Conservation (phyloP, 2,329 filamentous ascomycete species). For the Myriangium duriaei region DNA sequence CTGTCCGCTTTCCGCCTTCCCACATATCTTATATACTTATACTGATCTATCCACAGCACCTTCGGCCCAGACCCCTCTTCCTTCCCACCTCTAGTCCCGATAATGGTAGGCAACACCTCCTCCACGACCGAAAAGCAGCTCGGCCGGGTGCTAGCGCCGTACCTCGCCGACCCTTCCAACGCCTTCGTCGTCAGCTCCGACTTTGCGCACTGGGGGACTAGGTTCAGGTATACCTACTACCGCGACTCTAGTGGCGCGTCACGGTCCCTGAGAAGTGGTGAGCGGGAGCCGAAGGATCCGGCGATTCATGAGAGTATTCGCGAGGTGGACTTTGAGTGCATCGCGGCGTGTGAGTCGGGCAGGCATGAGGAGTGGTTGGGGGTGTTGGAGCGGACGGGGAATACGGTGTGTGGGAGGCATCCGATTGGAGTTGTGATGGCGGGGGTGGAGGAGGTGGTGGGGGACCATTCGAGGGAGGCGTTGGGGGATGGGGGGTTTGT, state of each 20-base stretch:
- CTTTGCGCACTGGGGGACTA: conserved; percentile 88
- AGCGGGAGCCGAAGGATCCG: conserved; percentile 33
- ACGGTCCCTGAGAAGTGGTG: conserved; percentile 28
- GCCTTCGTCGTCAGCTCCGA: conserved; percentile 86
- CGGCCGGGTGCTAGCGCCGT: conserved; percentile 62
- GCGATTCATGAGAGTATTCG: conserved; percentile 77
- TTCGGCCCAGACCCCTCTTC: conserved; percentile 31
- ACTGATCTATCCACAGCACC: conserved; percentile 15
- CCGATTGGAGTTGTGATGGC: conserved; percentile 91
- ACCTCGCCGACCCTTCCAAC: conserved; percentile 61
- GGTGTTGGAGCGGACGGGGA: conserved; percentile 59
- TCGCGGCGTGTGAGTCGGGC: conserved; percentile 72
- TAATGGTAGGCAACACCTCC: conserved; percentile 70
- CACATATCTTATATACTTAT: neutral
- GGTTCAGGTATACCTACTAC: conserved; percentile 79
- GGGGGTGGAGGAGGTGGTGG: conserved; percentile 54
- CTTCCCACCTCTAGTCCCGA: conserved; percentile 68
- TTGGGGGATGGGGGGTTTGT: conserved; percentile 41
- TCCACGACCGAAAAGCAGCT: conserved; percentile 52
- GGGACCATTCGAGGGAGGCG: conserved; percentile 20
- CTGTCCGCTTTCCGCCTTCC: too few species aligned
- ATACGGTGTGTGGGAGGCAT: conserved; percentile 90
- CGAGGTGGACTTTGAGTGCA: conserved; percentile 65
- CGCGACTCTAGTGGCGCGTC: conserved; percentile 37
- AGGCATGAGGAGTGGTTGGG: conserved; percentile 56